Conservation (phyloP, 768 basidiomycete genomes). For the Boletales sp. region DNA sequence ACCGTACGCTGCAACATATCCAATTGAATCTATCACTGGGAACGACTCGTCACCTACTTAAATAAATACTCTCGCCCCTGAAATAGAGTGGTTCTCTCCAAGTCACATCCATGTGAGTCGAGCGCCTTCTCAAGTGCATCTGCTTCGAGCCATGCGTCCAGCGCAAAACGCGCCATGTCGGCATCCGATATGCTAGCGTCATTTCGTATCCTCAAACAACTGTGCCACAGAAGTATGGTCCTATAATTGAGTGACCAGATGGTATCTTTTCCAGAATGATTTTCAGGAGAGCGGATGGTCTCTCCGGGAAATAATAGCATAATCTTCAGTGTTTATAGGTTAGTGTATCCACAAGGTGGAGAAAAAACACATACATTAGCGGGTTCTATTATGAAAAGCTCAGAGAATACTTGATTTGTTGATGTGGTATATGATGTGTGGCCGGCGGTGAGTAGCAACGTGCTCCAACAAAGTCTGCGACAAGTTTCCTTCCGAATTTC, state of each 20-base stretch:
- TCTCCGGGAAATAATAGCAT: slow-evolving; percentile 77
- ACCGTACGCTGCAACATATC: slow-evolving; percentile 48
- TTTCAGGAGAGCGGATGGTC: slow-evolving; percentile 34
- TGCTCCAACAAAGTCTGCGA: slow-evolving; percentile 71
- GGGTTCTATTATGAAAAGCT: slow-evolving; percentile 59
- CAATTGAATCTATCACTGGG: slow-evolving; percentile 1
- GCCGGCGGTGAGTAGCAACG: slow-evolving; percentile 59
- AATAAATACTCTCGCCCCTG: slow-evolving; percentile 72
- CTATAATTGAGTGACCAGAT: slow-evolving; percentile 76
- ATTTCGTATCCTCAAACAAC: slow-evolving; percentile 58
- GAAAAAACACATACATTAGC: slow-evolving; percentile 37
- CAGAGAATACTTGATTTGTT: slow-evolving; percentile 33
- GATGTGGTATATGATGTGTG: slow-evolving; percentile 60
- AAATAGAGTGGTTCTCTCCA: slow-evolving; percentile 67
- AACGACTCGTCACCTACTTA: slow-evolving; percentile 48
- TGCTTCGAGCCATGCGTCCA: slow-evolving; percentile 68
- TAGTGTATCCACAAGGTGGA: not conserved
- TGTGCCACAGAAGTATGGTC: slow-evolving; percentile 68
- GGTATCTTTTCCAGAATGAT: slow-evolving; percentile 53
- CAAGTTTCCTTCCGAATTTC: slow-evolving; percentile 72
- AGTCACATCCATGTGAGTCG: slow-evolving; percentile 59
- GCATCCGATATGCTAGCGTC: slow-evolving; percentile 40
- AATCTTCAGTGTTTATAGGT: slow-evolving; percentile 41
- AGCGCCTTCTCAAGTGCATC: slow-evolving; percentile 62
- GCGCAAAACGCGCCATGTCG: slow-evolving; percentile 59